phyloP scores from a whole-genome alignment of 139 green algal genomes.

The Tetraselmis chui region DNA sequence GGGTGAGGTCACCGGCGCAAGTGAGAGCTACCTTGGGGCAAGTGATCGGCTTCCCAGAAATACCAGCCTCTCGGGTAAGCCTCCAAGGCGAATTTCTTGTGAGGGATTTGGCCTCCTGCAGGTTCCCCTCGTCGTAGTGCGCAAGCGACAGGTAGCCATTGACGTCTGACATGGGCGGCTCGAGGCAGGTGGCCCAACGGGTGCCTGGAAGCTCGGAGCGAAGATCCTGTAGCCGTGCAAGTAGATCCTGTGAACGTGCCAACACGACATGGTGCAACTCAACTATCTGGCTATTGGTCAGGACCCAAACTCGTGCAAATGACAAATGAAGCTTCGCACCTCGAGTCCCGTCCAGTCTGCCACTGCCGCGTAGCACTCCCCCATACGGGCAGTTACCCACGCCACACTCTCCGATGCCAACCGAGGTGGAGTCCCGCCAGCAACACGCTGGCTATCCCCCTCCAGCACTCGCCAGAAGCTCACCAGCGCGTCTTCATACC shows the following conservation, averaged over 20 bases:
- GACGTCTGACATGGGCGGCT: background rate
- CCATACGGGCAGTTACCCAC: slow-evolving; percentile 11
- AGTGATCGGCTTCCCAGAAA: background rate
- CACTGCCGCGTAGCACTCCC: slow-evolving; percentile 20
- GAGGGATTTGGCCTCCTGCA: background rate
- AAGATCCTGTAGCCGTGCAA: background rate
- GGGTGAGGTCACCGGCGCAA: background rate
- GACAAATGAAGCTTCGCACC: too few relatives aligned
- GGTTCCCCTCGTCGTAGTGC: slow-evolving; percentile 18
- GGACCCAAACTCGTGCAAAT: too few relatives aligned
- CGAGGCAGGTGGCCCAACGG: background rate
- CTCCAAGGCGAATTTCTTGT: slow-evolving; percentile 9
- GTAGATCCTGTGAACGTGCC: background rate
- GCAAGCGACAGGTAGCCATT: slow-evolving; percentile 21
- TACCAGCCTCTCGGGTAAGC: slow-evolving; percentile 20
- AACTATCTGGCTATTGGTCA: too few relatives aligned
- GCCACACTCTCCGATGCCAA: slow-evolving; percentile 1
- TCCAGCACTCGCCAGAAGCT: background rate
- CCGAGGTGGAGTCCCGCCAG: background rate
- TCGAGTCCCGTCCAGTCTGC: slow-evolving; percentile 16
- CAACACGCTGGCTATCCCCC: background rate
- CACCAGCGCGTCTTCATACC: background rate
- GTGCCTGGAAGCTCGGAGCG: background rate
- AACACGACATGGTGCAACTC: too few relatives aligned
- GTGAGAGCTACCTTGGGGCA: background rate